These are phyloP conservation scores for Dioscorea zingiberensis DNA, from an alignment of 106 monocot genomes.

Conservation along the genomic window DNA sequence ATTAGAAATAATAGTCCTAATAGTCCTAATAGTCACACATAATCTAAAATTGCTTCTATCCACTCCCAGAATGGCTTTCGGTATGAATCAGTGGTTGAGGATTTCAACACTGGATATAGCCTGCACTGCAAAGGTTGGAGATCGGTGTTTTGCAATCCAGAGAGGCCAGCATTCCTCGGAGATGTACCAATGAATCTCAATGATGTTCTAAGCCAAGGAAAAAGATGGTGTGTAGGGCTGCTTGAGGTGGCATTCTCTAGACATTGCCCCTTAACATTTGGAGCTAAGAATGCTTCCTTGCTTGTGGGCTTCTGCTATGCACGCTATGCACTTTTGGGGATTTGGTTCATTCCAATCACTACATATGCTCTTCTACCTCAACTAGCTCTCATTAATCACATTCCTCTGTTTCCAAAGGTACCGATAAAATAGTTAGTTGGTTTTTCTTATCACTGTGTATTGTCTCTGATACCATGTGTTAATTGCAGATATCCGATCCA, in stretches of 20 bases:
- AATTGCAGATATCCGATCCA: constrained; percentile 31
- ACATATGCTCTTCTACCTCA: constrained; percentile 52
- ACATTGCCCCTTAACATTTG: constrained; percentile 43
- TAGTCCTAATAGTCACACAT: no score
- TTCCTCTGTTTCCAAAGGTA: constrained; percentile 70
- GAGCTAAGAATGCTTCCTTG: constrained; percentile 27
- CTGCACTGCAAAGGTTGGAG: constrained; percentile 71
- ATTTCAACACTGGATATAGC: constrained; percentile 52
- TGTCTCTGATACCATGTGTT: neutral
- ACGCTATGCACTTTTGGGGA: constrained; percentile 22
- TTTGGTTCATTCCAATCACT: constrained; percentile 45
- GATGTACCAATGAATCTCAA: constrained; percentile 46
- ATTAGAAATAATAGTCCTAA: neutral
- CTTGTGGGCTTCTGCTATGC: constrained; percentile 44
- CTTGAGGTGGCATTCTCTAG: constrained; percentile 52
- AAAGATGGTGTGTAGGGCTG: constrained; percentile 65
- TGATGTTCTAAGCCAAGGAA: constrained; percentile 46
- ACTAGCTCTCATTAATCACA: constrained; percentile 38
- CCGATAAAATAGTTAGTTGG: no score
- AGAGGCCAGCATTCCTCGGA: constrained; percentile 54
- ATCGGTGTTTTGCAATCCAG: constrained; percentile 50
- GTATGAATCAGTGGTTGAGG: constrained; percentile 74
- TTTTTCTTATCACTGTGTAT: no score
- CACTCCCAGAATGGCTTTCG: constrained; percentile 50
- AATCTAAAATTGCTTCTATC: neutral